phyloP scores from a whole-genome alignment of 164 flowering plant species.

The Dillenia suffruticosa region DNA sequence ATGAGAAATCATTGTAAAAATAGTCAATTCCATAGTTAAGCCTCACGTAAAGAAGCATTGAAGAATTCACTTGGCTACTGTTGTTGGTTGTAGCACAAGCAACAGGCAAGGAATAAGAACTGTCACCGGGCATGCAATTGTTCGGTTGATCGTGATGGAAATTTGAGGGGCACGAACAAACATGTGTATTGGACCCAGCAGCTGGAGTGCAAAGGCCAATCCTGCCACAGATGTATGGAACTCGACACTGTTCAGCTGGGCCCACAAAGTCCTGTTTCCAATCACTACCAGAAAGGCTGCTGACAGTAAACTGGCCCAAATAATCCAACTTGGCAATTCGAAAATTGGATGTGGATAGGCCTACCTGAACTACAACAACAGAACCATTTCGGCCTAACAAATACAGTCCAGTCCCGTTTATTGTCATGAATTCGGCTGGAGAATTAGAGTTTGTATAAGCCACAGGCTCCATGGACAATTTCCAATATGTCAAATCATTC shows the following conservation, averaged over 20 bases:
- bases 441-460: slow-evolving; percentile 39
- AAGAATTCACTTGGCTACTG: slow-evolving; percentile 19
- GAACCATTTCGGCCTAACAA: slow-evolving; percentile 40
- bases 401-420: slow-evolving; percentile 57
- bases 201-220: slow-evolving; percentile 47
- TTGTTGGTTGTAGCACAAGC: slow-evolving; percentile 30
- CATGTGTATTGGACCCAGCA: slow-evolving; percentile 15
- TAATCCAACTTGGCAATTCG: slow-evolving; percentile 44
- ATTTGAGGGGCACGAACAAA: slow-evolving; percentile 58
- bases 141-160: slow-evolving; percentile 27
- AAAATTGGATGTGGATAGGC: slow-evolving; percentile 34
- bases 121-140: slow-evolving; percentile 47
- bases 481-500: slow-evolving; percentile 60
- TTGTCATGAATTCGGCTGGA: slow-evolving; percentile 31
- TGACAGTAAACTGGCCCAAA: slow-evolving; percentile 44
- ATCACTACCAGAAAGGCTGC: slow-evolving; percentile 25
- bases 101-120: slow-evolving; percentile 32
- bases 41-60: slow-evolving; percentile 31
- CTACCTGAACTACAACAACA: slow-evolving; percentile 40
- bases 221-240: slow-evolving; percentile 56
- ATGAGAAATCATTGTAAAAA: slow-evolving; percentile 38
- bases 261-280: slow-evolving; percentile 32
- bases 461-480: slow-evolving; percentile 49
- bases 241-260: slow-evolving; percentile 49
- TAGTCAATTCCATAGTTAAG: slow-evolving; percentile 49